Percentiles rank a stretch among this genome's conserved stretches.
phyloP scores from a whole-genome alignment of 495 filamentous ascomycete genomes.

The Hypoxylon perforatum region DNA sequence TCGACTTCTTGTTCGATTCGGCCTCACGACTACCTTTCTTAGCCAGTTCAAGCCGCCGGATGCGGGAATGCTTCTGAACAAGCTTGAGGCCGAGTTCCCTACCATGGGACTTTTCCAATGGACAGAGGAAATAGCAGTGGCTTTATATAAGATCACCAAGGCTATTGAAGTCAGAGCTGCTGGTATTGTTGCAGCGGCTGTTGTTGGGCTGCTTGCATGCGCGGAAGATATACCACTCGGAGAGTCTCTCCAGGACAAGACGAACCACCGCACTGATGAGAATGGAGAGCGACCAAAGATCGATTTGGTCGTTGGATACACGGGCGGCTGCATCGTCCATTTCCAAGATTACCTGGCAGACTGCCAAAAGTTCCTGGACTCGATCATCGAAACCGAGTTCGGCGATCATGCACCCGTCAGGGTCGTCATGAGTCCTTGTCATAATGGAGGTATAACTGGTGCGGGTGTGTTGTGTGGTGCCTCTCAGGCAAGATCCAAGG shows the following conservation, averaged over 20 bases:
- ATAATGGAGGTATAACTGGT: slow-evolving; percentile 80
- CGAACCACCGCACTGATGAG: slow-evolving; percentile 10
- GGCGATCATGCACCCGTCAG: slow-evolving; percentile 64
- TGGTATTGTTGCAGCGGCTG: slow-evolving; percentile 76
- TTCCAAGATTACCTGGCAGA: slow-evolving; percentile 78
- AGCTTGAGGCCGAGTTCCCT: slow-evolving; percentile 66
- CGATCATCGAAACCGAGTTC: slow-evolving; percentile 68
- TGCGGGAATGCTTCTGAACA: slow-evolving; percentile 59
- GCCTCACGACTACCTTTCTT: slow-evolving; percentile 77
- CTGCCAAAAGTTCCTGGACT: slow-evolving; percentile 74
- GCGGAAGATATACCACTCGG: slow-evolving; percentile 69
- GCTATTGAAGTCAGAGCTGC: slow-evolving; percentile 75
- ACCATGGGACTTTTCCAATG: slow-evolving; percentile 63
- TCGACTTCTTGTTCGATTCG: slow-evolving; percentile 70
- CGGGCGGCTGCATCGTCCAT: slow-evolving; percentile 80
- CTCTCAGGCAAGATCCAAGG: slow-evolving; percentile 40
- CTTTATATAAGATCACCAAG: slow-evolving; percentile 69
- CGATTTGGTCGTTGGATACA: slow-evolving; percentile 80
- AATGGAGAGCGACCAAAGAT: slow-evolving; percentile 45
- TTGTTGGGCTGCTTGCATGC: slow-evolving; percentile 73
- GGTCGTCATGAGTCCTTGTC: slow-evolving; percentile 73
- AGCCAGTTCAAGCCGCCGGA: slow-evolving; percentile 69
- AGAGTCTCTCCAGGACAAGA: slow-evolving; percentile 17
- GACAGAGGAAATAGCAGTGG: slow-evolving; percentile 65
- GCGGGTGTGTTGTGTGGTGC: slow-evolving; percentile 71